Evolutionary conservation across 2,329 filamentous ascomycete species (phyloP).

Genomic region (Aureobasidium pullulans): DNA sequence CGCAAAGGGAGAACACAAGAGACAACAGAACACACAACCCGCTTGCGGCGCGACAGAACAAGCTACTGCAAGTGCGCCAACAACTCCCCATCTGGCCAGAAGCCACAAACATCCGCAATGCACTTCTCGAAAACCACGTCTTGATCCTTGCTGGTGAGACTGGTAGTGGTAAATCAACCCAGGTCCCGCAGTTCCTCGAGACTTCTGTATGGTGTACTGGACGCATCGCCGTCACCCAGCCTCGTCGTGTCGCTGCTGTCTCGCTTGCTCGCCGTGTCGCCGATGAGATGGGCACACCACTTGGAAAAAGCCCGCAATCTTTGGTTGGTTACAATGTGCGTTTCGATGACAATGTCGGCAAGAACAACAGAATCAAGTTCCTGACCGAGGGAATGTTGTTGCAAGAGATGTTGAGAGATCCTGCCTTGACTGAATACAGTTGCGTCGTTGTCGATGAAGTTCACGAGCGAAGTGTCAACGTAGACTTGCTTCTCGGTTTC

Average conservation of each 20-base stretch:
- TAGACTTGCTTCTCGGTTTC: conserved; percentile 85
- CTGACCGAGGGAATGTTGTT: conserved; percentile 94
- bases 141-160: conserved; percentile 88
- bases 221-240: conserved; percentile 89
- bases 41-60: background rate
- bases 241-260: conserved; percentile 85
- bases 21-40: background rate
- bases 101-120: conserved; percentile 59
- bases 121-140: conserved; percentile 57
- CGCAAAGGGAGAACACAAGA: background rate
- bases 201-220: conserved; percentile 75
- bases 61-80: conserved; percentile 26
- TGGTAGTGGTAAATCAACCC: conserved; percentile 93
- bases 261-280: conserved; percentile 83
- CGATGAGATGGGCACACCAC: conserved; percentile 64
- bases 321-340: conserved; percentile 88
- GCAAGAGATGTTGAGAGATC: conserved; percentile 85
- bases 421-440: conserved; percentile 74
- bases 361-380: conserved; percentile 81
- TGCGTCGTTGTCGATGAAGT: conserved; percentile 93
- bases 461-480: conserved; percentile 90
- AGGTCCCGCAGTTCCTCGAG: conserved; percentile 85
- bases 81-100: conserved; percentile 75
- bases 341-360: conserved; percentile 82
- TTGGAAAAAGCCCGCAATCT: conserved; percentile 52